Evolutionary conservation across 2,329 filamentous ascomycete species (phyloP).

Genomic region (Ophiostoma ips): DNA sequence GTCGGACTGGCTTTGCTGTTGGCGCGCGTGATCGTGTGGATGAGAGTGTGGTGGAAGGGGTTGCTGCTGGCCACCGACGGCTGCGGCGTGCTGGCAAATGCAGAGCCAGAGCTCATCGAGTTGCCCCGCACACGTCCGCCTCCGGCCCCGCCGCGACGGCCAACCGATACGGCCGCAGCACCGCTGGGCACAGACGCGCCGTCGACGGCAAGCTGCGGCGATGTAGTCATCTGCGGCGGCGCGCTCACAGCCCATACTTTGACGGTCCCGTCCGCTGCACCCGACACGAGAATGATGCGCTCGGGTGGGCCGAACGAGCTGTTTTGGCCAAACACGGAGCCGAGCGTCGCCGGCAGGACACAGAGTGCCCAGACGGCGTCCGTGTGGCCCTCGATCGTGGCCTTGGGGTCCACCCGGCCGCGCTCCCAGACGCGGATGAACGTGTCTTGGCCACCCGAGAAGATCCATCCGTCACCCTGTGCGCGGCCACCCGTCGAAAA

Average conservation of each 20-base stretch:
- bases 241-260: constrained; percentile 91
- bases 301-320: constrained; percentile 68
- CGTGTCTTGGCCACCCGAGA: constrained; percentile 89
- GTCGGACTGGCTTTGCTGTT: constrained; percentile 65
- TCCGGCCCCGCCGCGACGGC: constrained; percentile 41
- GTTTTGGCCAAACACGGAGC: constrained; percentile 63
- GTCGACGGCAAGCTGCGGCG: constrained; percentile 22
- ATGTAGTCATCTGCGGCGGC: constrained; percentile 65
- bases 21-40: constrained; percentile 68
- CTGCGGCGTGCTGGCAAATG: constrained; percentile 80
- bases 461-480: constrained; percentile 92
- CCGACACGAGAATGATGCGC: constrained; percentile 78
- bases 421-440: constrained; percentile 93
- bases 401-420: constrained; percentile 86
- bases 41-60: constrained; percentile 74
- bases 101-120: constrained; percentile 87
- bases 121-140: constrained; percentile 74
- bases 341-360: constrained; percentile 72
- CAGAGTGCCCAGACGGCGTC: constrained; percentile 95
- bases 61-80: constrained; percentile 74
- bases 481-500: constrained; percentile 82
- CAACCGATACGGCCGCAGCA: constrained; percentile 18
- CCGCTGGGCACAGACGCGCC: not conserved
- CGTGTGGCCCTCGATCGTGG: constrained; percentile 82
- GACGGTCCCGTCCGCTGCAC: constrained; percentile 78